Base-by-base conservation (phyloP, 768 basidiomycete species). In the Lyophyllum decastes region DNA sequence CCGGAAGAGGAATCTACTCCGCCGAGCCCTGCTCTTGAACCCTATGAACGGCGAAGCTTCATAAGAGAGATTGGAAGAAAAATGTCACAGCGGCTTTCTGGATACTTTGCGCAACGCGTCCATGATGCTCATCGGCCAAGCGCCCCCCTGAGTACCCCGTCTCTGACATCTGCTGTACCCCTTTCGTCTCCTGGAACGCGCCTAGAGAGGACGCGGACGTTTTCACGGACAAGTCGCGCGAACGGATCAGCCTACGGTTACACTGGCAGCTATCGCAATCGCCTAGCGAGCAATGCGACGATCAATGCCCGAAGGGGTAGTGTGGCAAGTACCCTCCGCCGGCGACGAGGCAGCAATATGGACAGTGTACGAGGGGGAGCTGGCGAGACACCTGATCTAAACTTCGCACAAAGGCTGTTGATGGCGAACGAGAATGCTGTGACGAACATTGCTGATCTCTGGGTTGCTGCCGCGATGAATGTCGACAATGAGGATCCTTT, bases 391-490 rank as follows among this genome's bases (percentile, higher is more conserved):
- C 64, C 77, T 33, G 89, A 89, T 62, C 80, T 94, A 50, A 94
- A 92, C 65, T 94, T 98, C 62, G 89, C 95, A 0, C 92, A 96
- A 69, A 82, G 93, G 58, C 68, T 96, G 22, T 74, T 96, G 44
- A 86, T 95, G 77, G 96, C 96, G 19, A 97, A 97, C 72, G 95
- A 97, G 73, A 91, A 94, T 64, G 90, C 93, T 12, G 94, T 95
- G 4, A 95, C 93, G 55, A 94, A 89, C 63, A 92, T 99, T 66
- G 92, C 94, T 22, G 96, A 98, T 73, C 77, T 99, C 21, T 99
- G 97, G 97, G 93, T 98, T 51, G 94, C 94, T 4, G 91, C 95
- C 19, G 97, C 96, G 6, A 93, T 96, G 76, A 97, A 96, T 58
- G 93, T 89, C 27, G 95, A 96, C 67, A 90, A 91, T 64, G 94